These are phyloP conservation scores for Trichoderma cornu-damae DNA, from an alignment of 2,329 filamentous ascomycete species.

Conservation along the genomic window DNA sequence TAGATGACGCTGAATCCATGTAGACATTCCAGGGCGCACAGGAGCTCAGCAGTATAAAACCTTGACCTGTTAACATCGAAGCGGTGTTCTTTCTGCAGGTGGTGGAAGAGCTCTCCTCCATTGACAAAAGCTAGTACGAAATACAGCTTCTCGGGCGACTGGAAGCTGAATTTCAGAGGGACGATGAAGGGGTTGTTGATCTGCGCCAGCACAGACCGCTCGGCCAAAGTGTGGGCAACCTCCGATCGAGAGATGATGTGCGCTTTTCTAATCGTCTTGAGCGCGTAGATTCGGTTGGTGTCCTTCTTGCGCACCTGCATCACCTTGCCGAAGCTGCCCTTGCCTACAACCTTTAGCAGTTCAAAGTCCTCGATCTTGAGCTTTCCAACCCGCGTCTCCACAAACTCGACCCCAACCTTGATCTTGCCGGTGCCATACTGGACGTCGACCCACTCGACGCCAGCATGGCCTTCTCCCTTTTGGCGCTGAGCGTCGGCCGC, in stretches of 20 bases:
- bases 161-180: slow-evolving; percentile 97
- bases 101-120: slow-evolving; percentile 94
- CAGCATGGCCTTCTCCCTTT: slow-evolving; percentile 54
- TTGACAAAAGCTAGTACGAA: slow-evolving; percentile 97
- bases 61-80: slow-evolving; percentile 96
- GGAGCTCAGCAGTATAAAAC: slow-evolving; percentile 94
- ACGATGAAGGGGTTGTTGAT: slow-evolving; percentile 99
- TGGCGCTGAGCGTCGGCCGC: slow-evolving; percentile 57
- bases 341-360: slow-evolving; percentile 93
- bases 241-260: slow-evolving; percentile 98
- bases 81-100: slow-evolving; percentile 91
- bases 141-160: slow-evolving; percentile 97
- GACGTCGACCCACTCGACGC: slow-evolving; percentile 84
- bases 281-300: slow-evolving; percentile 92
- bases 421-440: slow-evolving; percentile 85
- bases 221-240: slow-evolving; percentile 92
- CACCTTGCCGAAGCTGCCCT: slow-evolving; percentile 97
- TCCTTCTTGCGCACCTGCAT: slow-evolving; percentile 99
- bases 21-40: slow-evolving; percentile 91
- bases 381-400: slow-evolving; percentile 84
- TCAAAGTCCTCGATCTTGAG: slow-evolving; percentile 97
- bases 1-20: slow-evolving; percentile 99
- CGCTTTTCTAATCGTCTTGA: slow-evolving; percentile 99
- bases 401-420: slow-evolving; percentile 89
- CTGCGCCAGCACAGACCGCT: slow-evolving; percentile 95